Conservation (phyloP, 2,329 filamentous ascomycete genomes). For the Fusarium buharicum region DNA sequence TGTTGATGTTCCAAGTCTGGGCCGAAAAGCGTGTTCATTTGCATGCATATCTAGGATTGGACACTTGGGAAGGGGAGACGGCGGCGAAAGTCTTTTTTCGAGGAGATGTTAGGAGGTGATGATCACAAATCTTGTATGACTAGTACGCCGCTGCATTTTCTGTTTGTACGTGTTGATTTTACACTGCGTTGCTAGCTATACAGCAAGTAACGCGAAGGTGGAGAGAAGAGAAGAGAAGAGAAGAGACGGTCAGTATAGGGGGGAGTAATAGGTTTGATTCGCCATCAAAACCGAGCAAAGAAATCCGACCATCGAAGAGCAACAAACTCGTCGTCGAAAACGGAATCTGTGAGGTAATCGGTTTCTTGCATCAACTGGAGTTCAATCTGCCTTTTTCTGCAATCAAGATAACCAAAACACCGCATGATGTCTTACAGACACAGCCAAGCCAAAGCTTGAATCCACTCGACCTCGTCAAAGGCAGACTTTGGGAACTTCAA, state of each 20-base stretch:
- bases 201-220: slow-evolving; percentile 6
- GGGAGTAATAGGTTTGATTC: slow-evolving; percentile 46
- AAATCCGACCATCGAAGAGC: slow-evolving; percentile 31
- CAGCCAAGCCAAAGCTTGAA: slow-evolving; percentile 47
- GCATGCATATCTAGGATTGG: slow-evolving; percentile 56
- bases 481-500: slow-evolving; percentile 42
- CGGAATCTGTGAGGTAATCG: slow-evolving; percentile 35
- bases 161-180: slow-evolving; percentile 35
- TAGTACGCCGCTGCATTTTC: slow-evolving; percentile 44
- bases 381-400: slow-evolving; percentile 44
- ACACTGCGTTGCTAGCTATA: slow-evolving; percentile 24
- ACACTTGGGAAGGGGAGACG: slow-evolving; percentile 46
- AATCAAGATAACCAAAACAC: slow-evolving; percentile 38
- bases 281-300: slow-evolving; percentile 41
- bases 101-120: slow-evolving; percentile 33
- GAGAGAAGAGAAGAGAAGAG: slow-evolving; percentile 19
- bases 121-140: slow-evolving; percentile 48
- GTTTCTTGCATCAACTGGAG: slow-evolving; percentile 44
- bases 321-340: slow-evolving; percentile 34
- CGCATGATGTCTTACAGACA: slow-evolving; percentile 41
- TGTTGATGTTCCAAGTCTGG: slow-evolving; percentile 48
- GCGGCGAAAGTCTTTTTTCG: slow-evolving; percentile 44
- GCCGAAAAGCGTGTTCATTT: slow-evolving; percentile 56
- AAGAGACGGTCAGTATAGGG: slow-evolving; percentile 23
- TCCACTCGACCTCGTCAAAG: slow-evolving; percentile 48